Evolutionary conservation across 176 grass and related monocot species (phyloP).

Genomic region (Phyllostachys edulis): DNA sequence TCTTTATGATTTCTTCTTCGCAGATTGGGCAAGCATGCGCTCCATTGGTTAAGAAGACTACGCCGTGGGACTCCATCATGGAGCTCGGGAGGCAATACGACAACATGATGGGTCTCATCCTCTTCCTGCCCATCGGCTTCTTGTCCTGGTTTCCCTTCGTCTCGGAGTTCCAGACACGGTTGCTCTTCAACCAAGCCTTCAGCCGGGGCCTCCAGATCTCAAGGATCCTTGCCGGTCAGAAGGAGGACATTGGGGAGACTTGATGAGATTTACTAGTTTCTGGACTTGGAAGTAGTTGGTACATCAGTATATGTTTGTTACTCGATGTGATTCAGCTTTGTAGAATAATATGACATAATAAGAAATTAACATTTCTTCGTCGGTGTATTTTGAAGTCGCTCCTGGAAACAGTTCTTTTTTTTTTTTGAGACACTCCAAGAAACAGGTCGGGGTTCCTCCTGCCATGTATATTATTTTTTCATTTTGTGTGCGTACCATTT

Average conservation of each 20-base stretch:
- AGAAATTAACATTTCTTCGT: too few relatives aligned
- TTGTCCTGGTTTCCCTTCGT: slow-evolving; percentile 98
- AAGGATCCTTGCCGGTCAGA: slow-evolving; percentile 74
- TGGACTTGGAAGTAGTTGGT: not conserved
- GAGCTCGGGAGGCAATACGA: slow-evolving; percentile 89
- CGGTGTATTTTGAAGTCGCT: too few relatives aligned
- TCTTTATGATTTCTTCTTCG: not conserved
- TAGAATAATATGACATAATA: too few relatives aligned
- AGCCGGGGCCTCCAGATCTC: slow-evolving; percentile 94
- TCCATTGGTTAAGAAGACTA: slow-evolving; percentile 37
- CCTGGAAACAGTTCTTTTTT: too few relatives aligned
- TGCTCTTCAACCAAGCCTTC: slow-evolving; percentile 97
- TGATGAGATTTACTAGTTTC: slow-evolving; percentile 1
- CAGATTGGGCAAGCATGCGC: slow-evolving; percentile 81
- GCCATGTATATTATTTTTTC: too few relatives aligned
- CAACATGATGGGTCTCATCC: slow-evolving; percentile 72
- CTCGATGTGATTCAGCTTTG: not conserved
- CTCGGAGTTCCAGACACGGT: slow-evolving; percentile 89
- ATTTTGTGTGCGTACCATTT: too few relatives aligned
- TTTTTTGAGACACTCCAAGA: too few relatives aligned
- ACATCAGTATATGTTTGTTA: not conserved
- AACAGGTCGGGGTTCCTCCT: too few relatives aligned
- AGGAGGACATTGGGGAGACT: slow-evolving; percentile 39
- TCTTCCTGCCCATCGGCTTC: slow-evolving; percentile 80
- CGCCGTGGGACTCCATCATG: slow-evolving; percentile 92